Evolutionary conservation across 345 rosid species (phyloP).

Genomic region (Aquilaria malaccensis): DNA sequence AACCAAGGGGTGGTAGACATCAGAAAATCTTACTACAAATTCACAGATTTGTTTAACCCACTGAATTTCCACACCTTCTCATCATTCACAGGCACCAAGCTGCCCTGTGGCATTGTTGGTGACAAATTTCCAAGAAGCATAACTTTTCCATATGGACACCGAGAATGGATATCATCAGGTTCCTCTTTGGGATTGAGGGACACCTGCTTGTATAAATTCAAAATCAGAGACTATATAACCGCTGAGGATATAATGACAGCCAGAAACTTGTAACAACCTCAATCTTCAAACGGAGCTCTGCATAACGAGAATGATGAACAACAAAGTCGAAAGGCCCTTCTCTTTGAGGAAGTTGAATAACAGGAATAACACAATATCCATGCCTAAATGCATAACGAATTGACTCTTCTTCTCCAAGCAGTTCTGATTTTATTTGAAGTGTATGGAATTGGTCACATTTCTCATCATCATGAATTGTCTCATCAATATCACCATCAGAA

Average conservation of each 20-base stretch:
- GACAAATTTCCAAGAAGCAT: conserved; percentile 12
- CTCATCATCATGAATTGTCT: conserved; percentile 39
- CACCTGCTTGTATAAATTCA: conserved; percentile 15
- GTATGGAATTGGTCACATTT: conserved; percentile 31
- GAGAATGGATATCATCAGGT: conserved; percentile 10
- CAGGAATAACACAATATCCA: conserved; percentile 42
- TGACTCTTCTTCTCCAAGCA: conserved; percentile 11
- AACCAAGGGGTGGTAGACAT: not conserved
- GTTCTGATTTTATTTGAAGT: conserved; percentile 28
- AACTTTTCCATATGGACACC: conserved; percentile 13
- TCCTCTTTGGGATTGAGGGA: conserved; percentile 14
- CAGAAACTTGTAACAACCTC: conserved; percentile 14
- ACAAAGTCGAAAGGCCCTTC: conserved; percentile 34
- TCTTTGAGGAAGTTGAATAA: conserved; percentile 31
- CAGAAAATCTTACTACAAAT: not conserved
- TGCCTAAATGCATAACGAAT: conserved; percentile 33
- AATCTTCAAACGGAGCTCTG: conserved; percentile 31
- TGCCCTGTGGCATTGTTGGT: conserved; percentile 9
- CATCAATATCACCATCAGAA: conserved; percentile 34
- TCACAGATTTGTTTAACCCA: not conserved
- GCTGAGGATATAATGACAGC: not conserved
- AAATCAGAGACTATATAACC: not conserved
- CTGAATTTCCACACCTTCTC: conserved; percentile 14
- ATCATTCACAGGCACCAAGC: not conserved
- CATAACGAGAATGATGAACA: conserved; percentile 36